phyloP scores from a whole-genome alignment of 1,139 yeast species.

The Scheffersomyces cryptocercus region DNA sequence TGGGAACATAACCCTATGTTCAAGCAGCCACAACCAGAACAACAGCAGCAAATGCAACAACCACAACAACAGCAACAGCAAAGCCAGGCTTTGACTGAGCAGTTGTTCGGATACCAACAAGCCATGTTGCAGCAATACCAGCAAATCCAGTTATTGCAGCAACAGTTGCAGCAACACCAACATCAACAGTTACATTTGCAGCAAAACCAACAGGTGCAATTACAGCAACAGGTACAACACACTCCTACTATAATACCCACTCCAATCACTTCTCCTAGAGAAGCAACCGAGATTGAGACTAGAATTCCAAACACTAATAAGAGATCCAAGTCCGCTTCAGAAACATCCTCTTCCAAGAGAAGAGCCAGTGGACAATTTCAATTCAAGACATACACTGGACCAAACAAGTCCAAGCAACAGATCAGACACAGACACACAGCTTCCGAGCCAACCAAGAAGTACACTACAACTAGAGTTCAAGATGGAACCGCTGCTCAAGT shows the following conservation, averaged over 20 bases:
- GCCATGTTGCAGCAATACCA: slow-evolving; percentile 26
- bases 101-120: slow-evolving; percentile 23
- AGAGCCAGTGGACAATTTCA: slow-evolving; percentile 33
- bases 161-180: slow-evolving; percentile 18
- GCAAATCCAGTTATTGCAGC: slow-evolving; percentile 27
- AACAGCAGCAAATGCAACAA: slow-evolving; percentile 3
- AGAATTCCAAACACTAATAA: slow-evolving; percentile 11
- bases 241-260: not conserved
- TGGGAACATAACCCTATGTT: slow-evolving; percentile 9
- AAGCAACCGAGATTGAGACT: slow-evolving; percentile 3
- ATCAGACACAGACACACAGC: slow-evolving; percentile 20
- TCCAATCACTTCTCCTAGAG: slow-evolving; percentile 3
- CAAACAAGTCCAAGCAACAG: slow-evolving; percentile 25
- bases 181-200: slow-evolving; percentile 15
- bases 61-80: slow-evolving; percentile 5
- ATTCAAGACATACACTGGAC: slow-evolving; percentile 41
- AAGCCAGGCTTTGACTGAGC: slow-evolving; percentile 11
- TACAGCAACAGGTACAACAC: slow-evolving; percentile 6
- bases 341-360: slow-evolving; percentile 20
- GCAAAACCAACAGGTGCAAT: slow-evolving; percentile 7
- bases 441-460: slow-evolving; percentile 20
- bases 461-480: not conserved
- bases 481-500: not conserved
- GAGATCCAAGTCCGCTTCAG: slow-evolving; percentile 25
- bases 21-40: slow-evolving; percentile 7